These are phyloP conservation scores for Sporisorium scitamineum DNA, from an alignment of 1,284 basidiomycete genomes.

Conservation along the genomic window DNA sequence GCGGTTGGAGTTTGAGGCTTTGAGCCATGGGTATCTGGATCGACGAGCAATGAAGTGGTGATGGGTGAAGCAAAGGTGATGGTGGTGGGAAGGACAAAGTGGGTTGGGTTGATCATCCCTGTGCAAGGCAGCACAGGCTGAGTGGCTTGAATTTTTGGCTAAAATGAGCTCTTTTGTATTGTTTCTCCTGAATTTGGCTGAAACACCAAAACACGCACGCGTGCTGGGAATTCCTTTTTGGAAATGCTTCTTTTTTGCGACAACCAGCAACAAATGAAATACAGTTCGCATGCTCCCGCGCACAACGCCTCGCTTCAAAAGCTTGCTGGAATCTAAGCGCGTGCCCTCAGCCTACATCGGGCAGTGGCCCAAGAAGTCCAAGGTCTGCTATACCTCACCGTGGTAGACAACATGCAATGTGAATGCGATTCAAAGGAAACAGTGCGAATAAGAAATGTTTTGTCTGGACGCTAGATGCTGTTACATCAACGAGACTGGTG, in stretches of 20 bases:
- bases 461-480: neutral
- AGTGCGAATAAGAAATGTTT: neutral
- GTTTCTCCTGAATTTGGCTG: conserved; percentile 4
- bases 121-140: neutral
- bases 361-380: neutral
- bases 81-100: conserved; percentile 8
- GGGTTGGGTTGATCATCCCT: neutral
- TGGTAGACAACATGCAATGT: neutral
- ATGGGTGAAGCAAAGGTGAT: neutral
- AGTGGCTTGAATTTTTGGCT: neutral
- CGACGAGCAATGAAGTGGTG: neutral
- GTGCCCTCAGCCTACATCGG: neutral
- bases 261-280: neutral
- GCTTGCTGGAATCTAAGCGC: neutral
- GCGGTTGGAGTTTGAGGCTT: neutral
- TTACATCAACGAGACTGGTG: neutral
- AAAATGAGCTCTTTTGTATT: neutral
- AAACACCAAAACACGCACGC: conserved; percentile 1
- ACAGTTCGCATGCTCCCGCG: too few species aligned
- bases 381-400: neutral
- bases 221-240: neutral
- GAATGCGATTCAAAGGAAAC: neutral
- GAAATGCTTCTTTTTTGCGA: conserved; percentile 3
- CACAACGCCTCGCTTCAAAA: too few species aligned
- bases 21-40: conserved; percentile 7